Evolutionary conservation across 495 filamentous ascomycete genomes (phyloP).

Genomic region (Talaromyces thailandensis): DNA sequence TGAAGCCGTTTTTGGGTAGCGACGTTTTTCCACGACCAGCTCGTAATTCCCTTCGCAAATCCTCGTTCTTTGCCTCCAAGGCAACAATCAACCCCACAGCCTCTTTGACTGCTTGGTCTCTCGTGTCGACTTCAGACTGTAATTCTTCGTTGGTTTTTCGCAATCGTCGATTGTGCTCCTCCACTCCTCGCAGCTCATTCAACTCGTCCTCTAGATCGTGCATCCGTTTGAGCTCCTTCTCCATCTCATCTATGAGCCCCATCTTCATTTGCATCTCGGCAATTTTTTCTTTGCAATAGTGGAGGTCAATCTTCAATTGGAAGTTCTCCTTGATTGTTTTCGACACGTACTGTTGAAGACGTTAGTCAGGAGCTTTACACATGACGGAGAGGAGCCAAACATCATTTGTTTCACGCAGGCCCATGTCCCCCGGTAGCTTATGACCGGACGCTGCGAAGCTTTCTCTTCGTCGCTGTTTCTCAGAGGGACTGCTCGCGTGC

Average conservation of each 20-base stretch:
- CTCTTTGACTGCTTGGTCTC: conserved; percentile 71
- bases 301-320: conserved; percentile 61
- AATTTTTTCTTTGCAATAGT: conserved; percentile 58
- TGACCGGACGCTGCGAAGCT: conserved; percentile 16
- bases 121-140: conserved; percentile 59
- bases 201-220: conserved; percentile 53
- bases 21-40: conserved; percentile 15
- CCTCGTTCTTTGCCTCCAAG: conserved; percentile 58
- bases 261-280: conserved; percentile 58
- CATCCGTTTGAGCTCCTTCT: conserved; percentile 59
- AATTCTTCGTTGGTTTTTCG: conserved; percentile 57
- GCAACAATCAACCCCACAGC: conserved; percentile 72
- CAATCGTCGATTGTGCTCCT: conserved; percentile 36
- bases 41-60: conserved; percentile 41
- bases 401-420: conserved; percentile 41
- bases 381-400: conserved; percentile 16
- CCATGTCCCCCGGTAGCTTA: conserved; percentile 37
- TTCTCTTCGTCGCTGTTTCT: conserved; percentile 24
- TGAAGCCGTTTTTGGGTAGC: conserved; percentile 15
- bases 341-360: conserved; percentile 32
- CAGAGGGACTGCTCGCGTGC: conserved; percentile 27
- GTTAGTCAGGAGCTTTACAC: neutral
- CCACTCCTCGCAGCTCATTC: conserved; percentile 49
- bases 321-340: conserved; percentile 36
- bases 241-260: conserved; percentile 57